Evolutionary conservation across 2,329 filamentous ascomycete species (phyloP).

Genomic region (Aspergillus latus): DNA sequence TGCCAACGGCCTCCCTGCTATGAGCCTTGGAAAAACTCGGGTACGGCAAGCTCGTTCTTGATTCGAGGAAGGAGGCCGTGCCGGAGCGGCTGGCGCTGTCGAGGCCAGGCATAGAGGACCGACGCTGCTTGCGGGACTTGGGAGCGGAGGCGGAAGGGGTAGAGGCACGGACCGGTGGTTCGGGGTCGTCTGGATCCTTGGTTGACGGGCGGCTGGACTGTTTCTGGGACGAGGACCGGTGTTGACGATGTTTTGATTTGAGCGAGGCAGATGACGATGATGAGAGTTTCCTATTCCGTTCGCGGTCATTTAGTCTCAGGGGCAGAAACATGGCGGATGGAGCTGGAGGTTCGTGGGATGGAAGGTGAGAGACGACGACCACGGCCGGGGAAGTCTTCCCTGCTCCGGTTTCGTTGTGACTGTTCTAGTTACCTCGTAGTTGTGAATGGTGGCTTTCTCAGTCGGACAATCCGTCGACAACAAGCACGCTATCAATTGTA

Average conservation of each 20-base stretch:
- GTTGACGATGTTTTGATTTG: conserved; percentile 31
- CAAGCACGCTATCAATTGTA: conserved; percentile 1
- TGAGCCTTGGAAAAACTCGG: conserved; percentile 85
- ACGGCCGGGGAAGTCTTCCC: conserved; percentile 9
- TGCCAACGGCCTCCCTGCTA: conserved; percentile 77
- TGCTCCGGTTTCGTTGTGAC: conserved; percentile 15
- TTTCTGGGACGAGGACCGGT: conserved; percentile 34
- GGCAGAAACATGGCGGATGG: conserved; percentile 38
- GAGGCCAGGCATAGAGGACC: conserved; percentile 56
- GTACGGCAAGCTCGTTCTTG: conserved; percentile 64
- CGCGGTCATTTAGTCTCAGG: conserved; percentile 38
- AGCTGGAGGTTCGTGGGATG: conserved; percentile 26
- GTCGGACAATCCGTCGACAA: conserved; percentile 10
- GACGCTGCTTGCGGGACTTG: conserved; percentile 28
- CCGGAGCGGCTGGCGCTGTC: conserved; percentile 36
- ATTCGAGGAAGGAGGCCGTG: conserved; percentile 43
- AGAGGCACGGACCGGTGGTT: conserved; percentile 31
- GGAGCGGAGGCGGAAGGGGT: conserved; percentile 27
- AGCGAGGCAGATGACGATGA: conserved; percentile 27
- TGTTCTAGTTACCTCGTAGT: conserved; percentile 28
- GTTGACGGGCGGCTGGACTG: conserved; percentile 33
- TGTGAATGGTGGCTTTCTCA: conserved; percentile 2
- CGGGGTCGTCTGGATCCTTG: conserved; percentile 32
- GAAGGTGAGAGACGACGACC: conserved; percentile 19
- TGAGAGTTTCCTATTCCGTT: conserved; percentile 32